Base-by-base conservation (phyloP, 306 rosid genomes). In the Heteromeles arbutifolia region DNA sequence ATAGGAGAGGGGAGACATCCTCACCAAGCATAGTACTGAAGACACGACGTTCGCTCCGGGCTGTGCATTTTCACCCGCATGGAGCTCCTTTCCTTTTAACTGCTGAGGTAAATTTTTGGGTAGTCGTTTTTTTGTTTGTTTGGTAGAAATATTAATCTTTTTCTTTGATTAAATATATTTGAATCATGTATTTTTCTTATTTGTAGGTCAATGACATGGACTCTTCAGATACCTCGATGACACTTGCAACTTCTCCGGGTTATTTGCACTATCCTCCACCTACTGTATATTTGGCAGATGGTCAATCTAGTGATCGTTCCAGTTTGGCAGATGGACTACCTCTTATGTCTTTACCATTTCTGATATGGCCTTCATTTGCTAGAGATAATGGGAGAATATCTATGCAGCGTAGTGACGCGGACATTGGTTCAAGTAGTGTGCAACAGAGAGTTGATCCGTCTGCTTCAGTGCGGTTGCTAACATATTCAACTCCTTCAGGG, bases 11-110 rank as follows among this genome's bases (percentile, higher is more conserved):
- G 18, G 98, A 90, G 76, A 84, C 93, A 72, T 88, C 95, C 72
- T 87, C 97, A 56, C 99, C 99, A 44, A 63, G 83, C 79, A 87
- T 88, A 82, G 93, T 96, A 73, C 85, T 92, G 78, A 92, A 86
- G 88, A 96, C 99, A 59, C 86, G 88, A 52, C 96, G 96, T 34
- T 92, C 99, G 17, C 92, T 96, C 72, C 90, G 98, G 63, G 98
- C 99, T 66, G 99, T 92, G 84, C 98, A 92, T 82, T 96, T 96
- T 79, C 99, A 96, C 69, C 99, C 99, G 0, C 96, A 90, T 78
- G 97, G 86, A 0, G 91, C 98, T 3, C 99, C 97, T 56, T 92
- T 90, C 71, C 98, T 96, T 77, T 85, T 96, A 82, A 96, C 99
- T 44, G 98, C 99, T 2, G 98, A 96, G 96, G 99, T 92, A 24